A percentile compares a stretch with the other conserved stretches of the same genome.
These are phyloP conservation scores for Paecilomyces fulvus DNA, from an alignment of 2,329 filamentous ascomycete genomes.

Conservation along the genomic window DNA sequence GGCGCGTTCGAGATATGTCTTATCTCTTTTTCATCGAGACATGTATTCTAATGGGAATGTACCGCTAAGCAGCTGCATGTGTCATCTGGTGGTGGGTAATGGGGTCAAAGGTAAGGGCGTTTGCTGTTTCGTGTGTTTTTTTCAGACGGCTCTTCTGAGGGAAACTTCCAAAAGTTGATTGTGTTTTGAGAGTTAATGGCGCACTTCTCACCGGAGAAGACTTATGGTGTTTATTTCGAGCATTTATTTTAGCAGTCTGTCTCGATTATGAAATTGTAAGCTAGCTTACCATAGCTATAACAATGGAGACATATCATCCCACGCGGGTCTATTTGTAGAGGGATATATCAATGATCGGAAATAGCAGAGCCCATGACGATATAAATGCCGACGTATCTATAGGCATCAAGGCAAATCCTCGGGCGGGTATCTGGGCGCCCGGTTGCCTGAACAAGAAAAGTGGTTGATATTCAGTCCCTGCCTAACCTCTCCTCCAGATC, in stretches of 20 bases:
- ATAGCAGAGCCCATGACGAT: background rate
- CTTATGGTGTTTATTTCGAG: background rate
- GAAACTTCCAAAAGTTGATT: background rate
- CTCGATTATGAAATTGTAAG: background rate
- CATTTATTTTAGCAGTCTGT: background rate
- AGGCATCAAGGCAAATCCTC: background rate
- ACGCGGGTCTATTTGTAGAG: background rate
- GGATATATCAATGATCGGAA: background rate
- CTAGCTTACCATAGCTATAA: background rate
- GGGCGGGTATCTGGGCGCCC: background rate
- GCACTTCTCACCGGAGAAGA: background rate
- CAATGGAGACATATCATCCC: background rate
- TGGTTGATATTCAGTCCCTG: background rate
- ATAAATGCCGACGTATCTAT: background rate
- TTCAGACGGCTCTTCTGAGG: background rate
- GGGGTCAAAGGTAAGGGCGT: background rate
- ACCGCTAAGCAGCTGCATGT: background rate
- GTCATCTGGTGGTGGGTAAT: background rate
- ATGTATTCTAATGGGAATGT: background rate
- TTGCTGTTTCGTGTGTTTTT: background rate
- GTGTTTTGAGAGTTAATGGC: background rate
- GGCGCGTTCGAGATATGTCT: background rate
- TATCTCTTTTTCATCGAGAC: background rate
- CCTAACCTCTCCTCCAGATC: constrained; percentile 4
- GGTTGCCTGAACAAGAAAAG: background rate